Evolutionary conservation across 305 asterid species (phyloP), one percentile per base, ranked within the genome.

Genomic region (Fraxinus paxiana): DNA sequence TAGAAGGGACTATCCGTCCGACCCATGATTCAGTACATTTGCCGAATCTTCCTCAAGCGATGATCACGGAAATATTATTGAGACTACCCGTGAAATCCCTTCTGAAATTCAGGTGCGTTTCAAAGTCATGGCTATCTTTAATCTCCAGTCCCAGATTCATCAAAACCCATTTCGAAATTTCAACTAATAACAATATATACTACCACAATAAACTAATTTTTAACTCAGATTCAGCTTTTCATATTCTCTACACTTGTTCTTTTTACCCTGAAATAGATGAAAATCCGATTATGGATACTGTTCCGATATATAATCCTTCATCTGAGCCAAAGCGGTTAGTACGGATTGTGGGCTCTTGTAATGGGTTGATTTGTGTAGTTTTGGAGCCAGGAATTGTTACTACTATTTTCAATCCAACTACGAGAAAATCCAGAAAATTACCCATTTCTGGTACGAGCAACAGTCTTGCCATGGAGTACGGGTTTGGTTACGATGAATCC

Each of bases 281-380:
- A 8, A 17, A 65, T 20, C n/a, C 35, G 35, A 17, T 28, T 72
- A 28, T 26, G 81, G 86, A 76, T 31, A 33, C 1, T n/a, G 54
- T 37, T 10, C 73, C 6, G 6, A 41, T 41, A 8, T 9, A 70
- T 46, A 20, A 37, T 6, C 54, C 75, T 6, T 30, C 73, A 4
- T 48, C 61, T 48, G 6, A n/a, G 17, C 17, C 6, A n/a, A 4
- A 15, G 7, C 61, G 7, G 15, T 12, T n/a, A 0, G 71, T 79
- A 71, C 17, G 83, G 59, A 71, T 87, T 8, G 78, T 85, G 77
- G 90, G 88, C 5, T 83, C 90, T 7, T 78, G 81, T 51, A 76
- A 83, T 51, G 88, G 90, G 8, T 73, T 87, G 33, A 34, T 87
- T 9, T 85, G 88, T 35, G 12, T 85, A 63, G 76, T 83, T n/a